Evolutionary conservation across 805 yeast genomes (phyloP).

Genomic region (Priceomyces fermenticarens): DNA sequence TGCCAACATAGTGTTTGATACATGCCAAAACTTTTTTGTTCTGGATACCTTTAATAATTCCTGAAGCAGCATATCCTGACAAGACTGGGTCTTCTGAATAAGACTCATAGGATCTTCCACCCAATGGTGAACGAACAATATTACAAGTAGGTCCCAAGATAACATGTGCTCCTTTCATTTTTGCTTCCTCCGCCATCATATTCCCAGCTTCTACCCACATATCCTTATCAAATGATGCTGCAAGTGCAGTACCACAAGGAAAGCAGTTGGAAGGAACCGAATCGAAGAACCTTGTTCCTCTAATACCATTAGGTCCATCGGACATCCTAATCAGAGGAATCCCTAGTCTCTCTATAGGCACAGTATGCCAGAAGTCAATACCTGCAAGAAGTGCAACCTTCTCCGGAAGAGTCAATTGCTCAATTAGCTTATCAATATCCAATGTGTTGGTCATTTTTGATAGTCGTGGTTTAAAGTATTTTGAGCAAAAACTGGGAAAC

Average conservation of each 20-base stretch:
- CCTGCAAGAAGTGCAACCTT: constrained; percentile 28
- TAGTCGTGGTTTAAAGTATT: too few species aligned
- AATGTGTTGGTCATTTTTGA: not conserved
- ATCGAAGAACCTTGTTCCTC: constrained; percentile 28
- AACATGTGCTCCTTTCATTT: constrained; percentile 26
- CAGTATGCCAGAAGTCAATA: constrained; percentile 52
- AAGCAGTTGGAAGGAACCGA: constrained; percentile 30
- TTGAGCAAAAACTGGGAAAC: too few species aligned
- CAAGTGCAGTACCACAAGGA: constrained; percentile 34
- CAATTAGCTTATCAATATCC: constrained; percentile 21
- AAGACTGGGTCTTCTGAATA: constrained; percentile 32
- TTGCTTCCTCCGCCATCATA: constrained; percentile 32
- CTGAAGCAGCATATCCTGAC: constrained; percentile 23
- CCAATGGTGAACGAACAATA: constrained; percentile 32
- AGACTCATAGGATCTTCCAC: constrained; percentile 34
- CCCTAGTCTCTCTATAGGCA: constrained; percentile 32
- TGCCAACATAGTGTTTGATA: constrained; percentile 31
- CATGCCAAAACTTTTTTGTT: constrained; percentile 25
- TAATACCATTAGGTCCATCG: constrained; percentile 33
- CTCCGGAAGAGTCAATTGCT: constrained; percentile 23
- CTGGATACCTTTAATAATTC: constrained; percentile 29
- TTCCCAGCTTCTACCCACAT: constrained; percentile 26
- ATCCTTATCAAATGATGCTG: constrained; percentile 26
- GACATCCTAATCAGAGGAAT: constrained; percentile 46
- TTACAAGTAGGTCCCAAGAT: constrained; percentile 33